Evolutionary conservation across 2,329 filamentous ascomycete genomes (phyloP).

Genomic region (Macrophomina phaseolina): DNA sequence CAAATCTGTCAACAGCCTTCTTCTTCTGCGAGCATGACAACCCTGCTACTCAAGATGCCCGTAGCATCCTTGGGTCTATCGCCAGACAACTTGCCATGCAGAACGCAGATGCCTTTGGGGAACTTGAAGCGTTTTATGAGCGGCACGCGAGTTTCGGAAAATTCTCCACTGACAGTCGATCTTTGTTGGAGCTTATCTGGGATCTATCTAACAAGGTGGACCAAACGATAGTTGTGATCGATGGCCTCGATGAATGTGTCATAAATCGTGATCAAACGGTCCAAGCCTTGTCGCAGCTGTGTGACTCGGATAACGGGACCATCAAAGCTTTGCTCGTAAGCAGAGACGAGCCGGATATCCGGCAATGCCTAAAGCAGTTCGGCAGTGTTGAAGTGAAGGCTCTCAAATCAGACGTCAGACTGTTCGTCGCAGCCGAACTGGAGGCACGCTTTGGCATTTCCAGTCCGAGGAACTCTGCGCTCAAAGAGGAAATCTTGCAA

Average conservation of each 20-base stretch:
- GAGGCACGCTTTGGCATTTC: neutral
- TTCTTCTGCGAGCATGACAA: slow-evolving; percentile 6
- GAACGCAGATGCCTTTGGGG: neutral
- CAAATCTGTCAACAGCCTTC: neutral
- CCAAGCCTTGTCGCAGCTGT: neutral
- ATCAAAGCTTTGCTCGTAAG: neutral
- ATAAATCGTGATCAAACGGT: neutral
- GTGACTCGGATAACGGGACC: neutral
- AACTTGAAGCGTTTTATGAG: neutral
- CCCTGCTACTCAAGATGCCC: neutral
- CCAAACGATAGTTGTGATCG: neutral
- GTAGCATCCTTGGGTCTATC: neutral
- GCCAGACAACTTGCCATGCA: slow-evolving; percentile 1
- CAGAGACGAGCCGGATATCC: neutral
- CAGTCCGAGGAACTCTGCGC: neutral
- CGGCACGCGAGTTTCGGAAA: neutral
- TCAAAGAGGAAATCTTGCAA: neutral
- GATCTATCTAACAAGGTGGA: neutral
- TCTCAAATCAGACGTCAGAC: neutral
- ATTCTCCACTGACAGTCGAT: neutral
- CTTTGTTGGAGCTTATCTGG: neutral
- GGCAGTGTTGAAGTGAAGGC: neutral
- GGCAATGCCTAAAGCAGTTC: neutral
- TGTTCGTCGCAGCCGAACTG: neutral
- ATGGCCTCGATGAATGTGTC: slow-evolving; percentile 9